A percentile compares a stretch with the other conserved stretches of the same genome.
Conservation (phyloP, 495 filamentous ascomycete species). For the Daldinia childiae region DNA sequence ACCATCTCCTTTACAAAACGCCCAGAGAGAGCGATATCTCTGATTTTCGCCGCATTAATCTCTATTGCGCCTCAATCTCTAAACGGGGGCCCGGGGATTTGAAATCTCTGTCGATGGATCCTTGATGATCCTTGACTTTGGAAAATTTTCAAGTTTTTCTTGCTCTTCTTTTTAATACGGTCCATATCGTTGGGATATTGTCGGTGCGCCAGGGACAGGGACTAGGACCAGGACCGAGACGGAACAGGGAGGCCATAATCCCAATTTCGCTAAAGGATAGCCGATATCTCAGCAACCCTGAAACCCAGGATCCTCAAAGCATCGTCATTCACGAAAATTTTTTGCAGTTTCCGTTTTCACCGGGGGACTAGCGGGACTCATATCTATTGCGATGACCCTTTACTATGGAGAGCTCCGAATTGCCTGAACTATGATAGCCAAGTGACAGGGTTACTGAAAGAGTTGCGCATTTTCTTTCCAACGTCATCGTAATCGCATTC, state of each 20-base stretch:
- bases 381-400: conserved; percentile 33
- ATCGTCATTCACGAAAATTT: conserved; percentile 37
- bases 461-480: conserved; percentile 14
- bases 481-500: conserved; percentile 41
- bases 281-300: conserved; percentile 41
- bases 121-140: conserved; percentile 34
- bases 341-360: conserved; percentile 27
- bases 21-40: conserved; percentile 17
- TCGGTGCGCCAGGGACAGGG: conserved; percentile 30
- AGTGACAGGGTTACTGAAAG: conserved; percentile 35
- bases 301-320: conserved; percentile 38
- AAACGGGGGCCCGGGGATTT: conserved; percentile 24
- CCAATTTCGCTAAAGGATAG: conserved; percentile 48
- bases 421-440: conserved; percentile 33
- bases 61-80: conserved; percentile 36
- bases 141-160: conserved; percentile 30
- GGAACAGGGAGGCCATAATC: conserved; percentile 28
- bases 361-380: conserved; percentile 24
- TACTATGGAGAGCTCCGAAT: conserved; percentile 33
- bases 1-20: conserved; percentile 13
- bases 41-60: conserved; percentile 22
- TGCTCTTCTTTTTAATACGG: conserved; percentile 35
- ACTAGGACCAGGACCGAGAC: conserved; percentile 10
- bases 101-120: conserved; percentile 24
- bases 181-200: conserved; percentile 35